Conservation (phyloP, 2,329 filamentous ascomycete genomes). For the Arthroderma sp. region DNA sequence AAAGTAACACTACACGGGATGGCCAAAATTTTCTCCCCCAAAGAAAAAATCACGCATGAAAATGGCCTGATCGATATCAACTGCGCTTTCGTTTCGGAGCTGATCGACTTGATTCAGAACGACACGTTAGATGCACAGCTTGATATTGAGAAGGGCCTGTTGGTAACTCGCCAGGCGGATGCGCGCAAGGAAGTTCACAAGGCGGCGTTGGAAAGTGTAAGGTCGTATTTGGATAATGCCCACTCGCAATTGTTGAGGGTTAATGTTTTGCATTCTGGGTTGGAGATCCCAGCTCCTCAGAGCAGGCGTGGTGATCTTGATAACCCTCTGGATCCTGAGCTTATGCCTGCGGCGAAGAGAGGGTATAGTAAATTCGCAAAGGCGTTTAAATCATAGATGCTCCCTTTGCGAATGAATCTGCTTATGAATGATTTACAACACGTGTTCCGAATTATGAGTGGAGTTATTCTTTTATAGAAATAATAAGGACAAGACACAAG, state of each 20-base stretch:
- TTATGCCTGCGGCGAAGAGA: no score
- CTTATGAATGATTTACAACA: no score
- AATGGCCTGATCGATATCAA: constrained; percentile 4
- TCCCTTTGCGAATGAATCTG: no score
- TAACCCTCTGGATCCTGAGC: no score
- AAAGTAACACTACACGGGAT: constrained; percentile 71
- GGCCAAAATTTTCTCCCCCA: constrained; percentile 58
- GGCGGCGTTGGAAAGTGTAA: constrained; percentile 53
- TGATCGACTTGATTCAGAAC: constrained; percentile 62
- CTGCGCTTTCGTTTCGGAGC: constrained; percentile 42
- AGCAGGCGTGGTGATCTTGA: no score
- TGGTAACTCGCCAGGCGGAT: constrained; percentile 58
- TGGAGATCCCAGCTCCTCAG: constrained; percentile 47
- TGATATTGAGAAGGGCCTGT: constrained; percentile 68
- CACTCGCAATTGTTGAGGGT: constrained; percentile 65
- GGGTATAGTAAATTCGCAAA: no score
- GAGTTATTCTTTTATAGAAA: no score
- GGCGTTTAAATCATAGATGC: no score
- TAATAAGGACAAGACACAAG: no score
- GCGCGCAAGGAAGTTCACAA: constrained; percentile 57
- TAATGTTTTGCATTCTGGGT: constrained; percentile 58
- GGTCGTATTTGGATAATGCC: constrained; percentile 60
- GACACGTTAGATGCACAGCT: constrained; percentile 65
- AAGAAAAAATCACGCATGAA: constrained; percentile 48
- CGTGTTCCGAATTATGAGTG: no score